phyloP scores from a whole-genome alignment of 1,284 basidiomycete species.

The Ustilago crameri region DNA sequence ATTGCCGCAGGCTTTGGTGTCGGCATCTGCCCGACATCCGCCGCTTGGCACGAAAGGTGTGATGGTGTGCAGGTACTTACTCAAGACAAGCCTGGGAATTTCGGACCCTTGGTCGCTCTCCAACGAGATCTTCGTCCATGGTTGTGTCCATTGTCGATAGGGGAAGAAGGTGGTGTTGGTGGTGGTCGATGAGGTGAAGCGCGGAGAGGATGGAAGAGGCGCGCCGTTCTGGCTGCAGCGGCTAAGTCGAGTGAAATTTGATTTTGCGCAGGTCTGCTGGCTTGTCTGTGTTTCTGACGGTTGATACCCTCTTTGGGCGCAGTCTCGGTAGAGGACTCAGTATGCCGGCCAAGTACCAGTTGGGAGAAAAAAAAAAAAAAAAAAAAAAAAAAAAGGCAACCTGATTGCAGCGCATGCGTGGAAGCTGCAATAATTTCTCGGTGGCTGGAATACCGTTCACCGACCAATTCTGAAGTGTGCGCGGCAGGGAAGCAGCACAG shows the following conservation, averaged over 20 bases:
- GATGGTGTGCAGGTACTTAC: slow-evolving; percentile 21
- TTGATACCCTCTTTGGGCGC: no score
- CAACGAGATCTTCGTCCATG: slow-evolving; percentile 35
- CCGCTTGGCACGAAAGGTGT: no score
- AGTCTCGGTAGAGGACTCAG: no score
- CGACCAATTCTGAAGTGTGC: no score
- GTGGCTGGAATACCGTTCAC: no score
- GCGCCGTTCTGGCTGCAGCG: not conserved
- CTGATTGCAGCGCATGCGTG: not conserved
- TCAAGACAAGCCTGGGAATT: slow-evolving; percentile 49
- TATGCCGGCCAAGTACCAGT: not conserved
- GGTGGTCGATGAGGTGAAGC: slow-evolving; percentile 8
- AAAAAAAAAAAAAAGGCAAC: slow-evolving; percentile 1
- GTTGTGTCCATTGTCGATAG: slow-evolving; percentile 22
- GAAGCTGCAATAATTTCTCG: no score
- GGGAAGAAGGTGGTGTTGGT: not conserved
- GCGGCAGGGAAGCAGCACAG: no score
- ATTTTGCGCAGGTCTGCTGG: no score
- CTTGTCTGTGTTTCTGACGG: no score
- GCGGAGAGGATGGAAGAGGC: not conserved
- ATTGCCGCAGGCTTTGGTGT: slow-evolving; percentile 26
- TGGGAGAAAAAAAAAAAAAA: not conserved
- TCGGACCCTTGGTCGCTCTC: slow-evolving; percentile 36
- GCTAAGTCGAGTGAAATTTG: not conserved
- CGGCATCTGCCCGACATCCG: no score